Evolutionary conservation across 164 flowering plant species (phyloP), one percentile per base, ranked within the genome.

Genomic region (Nelumbo lutea): DNA sequence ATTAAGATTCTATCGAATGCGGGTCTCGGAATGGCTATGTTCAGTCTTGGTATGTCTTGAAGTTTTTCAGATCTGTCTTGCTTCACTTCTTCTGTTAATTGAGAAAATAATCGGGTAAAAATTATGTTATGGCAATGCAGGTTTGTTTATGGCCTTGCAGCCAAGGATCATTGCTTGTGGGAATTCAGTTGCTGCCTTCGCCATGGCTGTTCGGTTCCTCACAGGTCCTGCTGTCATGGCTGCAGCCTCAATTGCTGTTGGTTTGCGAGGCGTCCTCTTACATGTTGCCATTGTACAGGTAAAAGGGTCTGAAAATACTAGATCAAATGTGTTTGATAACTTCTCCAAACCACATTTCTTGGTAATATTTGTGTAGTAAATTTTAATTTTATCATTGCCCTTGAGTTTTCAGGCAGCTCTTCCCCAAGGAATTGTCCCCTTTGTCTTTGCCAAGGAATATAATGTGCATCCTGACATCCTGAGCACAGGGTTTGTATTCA

Each of bases 151-250:
- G 7, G 5, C 7, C 95, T 7, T 27, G 27, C 27, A 27, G 27
- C 27, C 27, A 27, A 27, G 27, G 27, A 27, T 27, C 27, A 27
- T 27, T 27, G 27, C 0, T 27, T 92, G 98, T 79, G 98, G 98
- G 64, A 92, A 90, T 76, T 65, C 86, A 2, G 64, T 90, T 10
- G 98, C 98, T 8, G 11, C 90, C 15, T 86, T 90, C 72, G 74
- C 98, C 61, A 88, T 90, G 94, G 93, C 83, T 9, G 89, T 92
- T 38, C 70, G 98, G 40, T 92, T 92, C 79, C 80, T 92, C 59
- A 78, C 83, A 0, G 98, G 98, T 9, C 98, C 98, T 4, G 98
- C 96, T 1, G 95, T 87, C 45, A 92, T 92, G 96, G 93, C 95
- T 45, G 90, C 87, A 59, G 89, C 98, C 42, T 89, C 98, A 0